Evolutionary conservation across 1,139 yeast genomes (phyloP), one percentile per base, ranked within the genome.

Genomic region (Eremothecium gossypii): DNA sequence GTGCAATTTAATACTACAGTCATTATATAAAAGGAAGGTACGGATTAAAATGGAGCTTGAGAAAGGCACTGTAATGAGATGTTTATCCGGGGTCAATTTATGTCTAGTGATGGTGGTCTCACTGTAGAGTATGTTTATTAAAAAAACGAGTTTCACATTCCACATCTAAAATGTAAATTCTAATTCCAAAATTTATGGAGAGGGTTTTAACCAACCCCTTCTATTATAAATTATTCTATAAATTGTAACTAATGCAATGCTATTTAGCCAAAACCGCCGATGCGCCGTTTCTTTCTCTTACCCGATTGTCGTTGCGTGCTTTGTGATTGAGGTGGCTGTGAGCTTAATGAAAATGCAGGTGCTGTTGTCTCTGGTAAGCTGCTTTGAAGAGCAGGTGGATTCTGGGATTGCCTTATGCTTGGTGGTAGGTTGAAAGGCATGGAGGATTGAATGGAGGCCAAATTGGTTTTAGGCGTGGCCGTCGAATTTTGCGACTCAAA

Each of bases 251-350:
- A 32, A 12, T 11, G n/a, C 11, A 14, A 3, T 34, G 33, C 5
- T n/a, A 29, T 33, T 27, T 42, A 57, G 14, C 52, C 53, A 40
- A 58, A 57, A n/a, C 61, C 61, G 17, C 59, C 56, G 20, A 58
- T 48, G 34, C 50, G 55, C 43, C 53, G 56, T 47, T 55, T 57
- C 47, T 51, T 57, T 39, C 48, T 52, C 36, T 46, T 54, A 7
- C 43, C 33, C 27, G 48, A 44, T 37, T 32, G 27, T 11, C 17
- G 14, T 5, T 50, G 55, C 12, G 55, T 51, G 28, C 43, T 42
- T 27, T 45, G 46, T 7, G 48, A 39, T 34, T 53, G 53, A 27
- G 57, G 48, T 7, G 32, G 12, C 9, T 43, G 34, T 5, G 49
- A 33, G 8, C 49, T 33, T 10, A 58, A 42, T 12, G 60, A 49